Evolutionary conservation across 345 rosid species (phyloP), one percentile per base, ranked within the genome.

Genomic region (Salix dunnii): DNA sequence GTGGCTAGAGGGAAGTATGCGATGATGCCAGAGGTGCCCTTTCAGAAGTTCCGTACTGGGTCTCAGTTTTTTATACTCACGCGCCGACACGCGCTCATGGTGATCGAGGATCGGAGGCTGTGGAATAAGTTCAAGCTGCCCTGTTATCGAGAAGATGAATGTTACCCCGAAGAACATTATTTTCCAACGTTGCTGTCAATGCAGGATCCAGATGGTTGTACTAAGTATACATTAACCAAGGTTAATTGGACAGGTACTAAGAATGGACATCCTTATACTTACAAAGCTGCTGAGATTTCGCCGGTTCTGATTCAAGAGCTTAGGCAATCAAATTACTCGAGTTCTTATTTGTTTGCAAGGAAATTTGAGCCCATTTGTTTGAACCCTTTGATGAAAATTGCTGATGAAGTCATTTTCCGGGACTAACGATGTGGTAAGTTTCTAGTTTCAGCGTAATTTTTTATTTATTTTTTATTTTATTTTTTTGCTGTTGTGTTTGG

Each of bases 131-230:
- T 96, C 71, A 86, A 84, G 88, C 63, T 86, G 30, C 92, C 98
- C 0, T 93, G 99, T 82, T 96, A 91, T 78, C 78, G 85, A 40
- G 87, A 89, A 2, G 89, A 89, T 20, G 92, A 88, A 72, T 93
- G 99, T 75, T 93, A 89, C 82, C 99, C 99, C 0, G 99, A 96
- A 72, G 99, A 93, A 89, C 99, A 96, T 82, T 96, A 96, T 74
- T 96, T 96, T 65, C 97, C 99, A 17, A 96, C 99, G 25, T 53
- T 96, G 73, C 74, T 96, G 80, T 90, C 91, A 61, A 90, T 93
- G 98, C 79, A 73, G 82, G 98, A 93, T 82, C 94, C 96, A 3
- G 78, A 81, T 2, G 97, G 93, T 9, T 82, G 86, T 58, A 92
- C 97, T 9, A 89, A 78, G 14, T 91, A 96, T 75, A 88, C 97